A percentile compares a stretch with the other conserved stretches of the same genome.
Evolutionary conservation across 192 early-diverging fungal genomes (phyloP).

Genomic region (Coemansia sp.): DNA sequence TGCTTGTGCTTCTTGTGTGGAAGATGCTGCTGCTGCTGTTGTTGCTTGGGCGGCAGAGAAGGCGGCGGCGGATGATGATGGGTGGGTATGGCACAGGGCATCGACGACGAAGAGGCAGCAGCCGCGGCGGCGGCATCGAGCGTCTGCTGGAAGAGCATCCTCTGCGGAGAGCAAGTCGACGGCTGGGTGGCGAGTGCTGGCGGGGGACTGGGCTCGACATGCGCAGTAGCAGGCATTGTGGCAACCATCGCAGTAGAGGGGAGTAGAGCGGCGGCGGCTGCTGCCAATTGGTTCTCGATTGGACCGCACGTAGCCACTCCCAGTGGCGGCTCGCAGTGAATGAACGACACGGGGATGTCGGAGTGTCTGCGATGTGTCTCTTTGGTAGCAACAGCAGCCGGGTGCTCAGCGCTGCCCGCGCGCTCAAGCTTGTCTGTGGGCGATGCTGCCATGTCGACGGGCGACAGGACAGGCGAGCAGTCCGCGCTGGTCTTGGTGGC

Average conservation of each 20-base stretch:
- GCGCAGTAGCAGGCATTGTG: constrained; percentile 18
- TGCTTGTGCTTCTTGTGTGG: constrained; percentile 38
- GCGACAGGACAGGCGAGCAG: not conserved
- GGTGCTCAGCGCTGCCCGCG: constrained; percentile 24
- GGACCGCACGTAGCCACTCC: constrained; percentile 13
- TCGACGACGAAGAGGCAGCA: not conserved
- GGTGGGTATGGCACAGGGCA: constrained; percentile 8
- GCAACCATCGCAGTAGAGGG: constrained; percentile 18
- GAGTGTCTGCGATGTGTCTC: constrained; percentile 36
- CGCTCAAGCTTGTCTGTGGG: constrained; percentile 15
- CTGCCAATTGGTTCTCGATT: constrained; percentile 10
- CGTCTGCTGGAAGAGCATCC: not conserved
- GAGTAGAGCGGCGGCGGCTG: not conserved
- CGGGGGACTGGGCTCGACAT: constrained; percentile 13
- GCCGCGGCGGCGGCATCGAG: constrained; percentile 9
- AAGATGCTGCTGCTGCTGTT: not conserved
- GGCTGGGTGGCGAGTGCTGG: constrained; percentile 5
- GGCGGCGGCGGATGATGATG: constrained; percentile 8
- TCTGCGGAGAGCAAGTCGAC: not conserved
- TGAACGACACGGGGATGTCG: constrained; percentile 31
- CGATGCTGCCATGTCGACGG: not conserved
- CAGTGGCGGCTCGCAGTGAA: constrained; percentile 9
- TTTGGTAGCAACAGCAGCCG: not conserved
- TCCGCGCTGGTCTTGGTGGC: not conserved
- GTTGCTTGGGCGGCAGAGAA: constrained; percentile 4